phyloP scores from a whole-genome alignment of 495 filamentous ascomycete genomes.

The Penicillium ochrochloron region DNA sequence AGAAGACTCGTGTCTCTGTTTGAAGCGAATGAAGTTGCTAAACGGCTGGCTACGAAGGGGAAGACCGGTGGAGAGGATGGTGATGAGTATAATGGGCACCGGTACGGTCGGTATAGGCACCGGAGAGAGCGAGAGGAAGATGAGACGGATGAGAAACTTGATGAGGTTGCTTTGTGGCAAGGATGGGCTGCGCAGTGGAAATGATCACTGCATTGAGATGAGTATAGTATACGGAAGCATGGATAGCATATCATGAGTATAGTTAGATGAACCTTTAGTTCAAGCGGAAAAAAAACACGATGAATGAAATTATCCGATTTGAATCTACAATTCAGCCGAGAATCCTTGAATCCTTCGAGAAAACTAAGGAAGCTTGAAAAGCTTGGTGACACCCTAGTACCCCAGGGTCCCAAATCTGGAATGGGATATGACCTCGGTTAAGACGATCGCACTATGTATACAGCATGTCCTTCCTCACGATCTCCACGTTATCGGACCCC shows the following conservation, averaged over 20 bases:
- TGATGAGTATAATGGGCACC: not conserved
- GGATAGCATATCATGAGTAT: not conserved
- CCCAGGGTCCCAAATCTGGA: not conserved
- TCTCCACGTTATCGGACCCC: not conserved
- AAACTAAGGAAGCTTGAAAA: not conserved
- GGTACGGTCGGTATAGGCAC: not conserved
- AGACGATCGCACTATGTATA: not conserved
- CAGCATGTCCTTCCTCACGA: not conserved
- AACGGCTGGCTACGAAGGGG: constrained; percentile 53
- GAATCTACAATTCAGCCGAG: not conserved
- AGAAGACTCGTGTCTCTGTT: constrained; percentile 67
- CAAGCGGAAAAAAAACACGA: not conserved
- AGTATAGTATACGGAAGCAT: not conserved
- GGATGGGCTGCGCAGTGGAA: constrained; percentile 4
- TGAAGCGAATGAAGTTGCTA: constrained; percentile 76
- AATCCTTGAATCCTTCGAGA: not conserved
- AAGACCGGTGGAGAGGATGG: not conserved
- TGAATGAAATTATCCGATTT: not conserved
- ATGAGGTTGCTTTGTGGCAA: constrained; percentile 23
- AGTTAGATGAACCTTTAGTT: too few species aligned
- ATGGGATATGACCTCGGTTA: not conserved
- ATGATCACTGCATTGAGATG: not conserved
- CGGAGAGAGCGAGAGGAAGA: not conserved
- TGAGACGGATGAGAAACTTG: constrained; percentile 1
- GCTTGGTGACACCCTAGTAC: not conserved